Conservation (phyloP, 2,329 filamentous ascomycete genomes). For the Aspergillus sp. region DNA sequence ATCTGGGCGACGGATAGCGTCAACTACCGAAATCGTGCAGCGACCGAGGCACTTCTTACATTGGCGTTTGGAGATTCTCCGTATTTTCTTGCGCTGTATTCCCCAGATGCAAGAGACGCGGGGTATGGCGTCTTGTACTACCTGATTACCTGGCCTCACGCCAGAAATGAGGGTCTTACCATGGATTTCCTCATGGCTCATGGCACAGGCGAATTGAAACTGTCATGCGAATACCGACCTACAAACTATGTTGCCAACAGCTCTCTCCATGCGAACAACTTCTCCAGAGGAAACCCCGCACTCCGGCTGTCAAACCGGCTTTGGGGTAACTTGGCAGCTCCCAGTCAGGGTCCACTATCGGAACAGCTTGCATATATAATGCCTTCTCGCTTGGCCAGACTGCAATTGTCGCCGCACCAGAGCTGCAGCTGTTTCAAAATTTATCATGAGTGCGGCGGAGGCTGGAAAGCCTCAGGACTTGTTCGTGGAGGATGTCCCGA, state of each 20-base stretch:
- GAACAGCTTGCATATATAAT: no score
- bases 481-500: conserved; percentile 8
- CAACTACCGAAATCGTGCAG: neutral
- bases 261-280: neutral
- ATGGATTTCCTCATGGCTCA: no score
- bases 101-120: neutral
- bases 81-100: neutral
- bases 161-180: no score
- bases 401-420: no score
- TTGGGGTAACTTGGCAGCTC: neutral
- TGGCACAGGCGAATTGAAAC: neutral
- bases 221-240: no score
- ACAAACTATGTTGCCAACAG: neutral
- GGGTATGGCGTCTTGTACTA: neutral
- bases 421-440: neutral
- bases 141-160: no score
- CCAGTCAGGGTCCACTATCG: neutral
- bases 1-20: neutral
- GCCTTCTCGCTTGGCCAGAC: no score
- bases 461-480: conserved; percentile 8
- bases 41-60: neutral
- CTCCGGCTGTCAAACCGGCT: neutral
- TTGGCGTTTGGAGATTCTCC: neutral
- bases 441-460: neutral
- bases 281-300: neutral